Base-by-base conservation (phyloP, 1,284 basidiomycete species). In the Ustilago esculenta region DNA sequence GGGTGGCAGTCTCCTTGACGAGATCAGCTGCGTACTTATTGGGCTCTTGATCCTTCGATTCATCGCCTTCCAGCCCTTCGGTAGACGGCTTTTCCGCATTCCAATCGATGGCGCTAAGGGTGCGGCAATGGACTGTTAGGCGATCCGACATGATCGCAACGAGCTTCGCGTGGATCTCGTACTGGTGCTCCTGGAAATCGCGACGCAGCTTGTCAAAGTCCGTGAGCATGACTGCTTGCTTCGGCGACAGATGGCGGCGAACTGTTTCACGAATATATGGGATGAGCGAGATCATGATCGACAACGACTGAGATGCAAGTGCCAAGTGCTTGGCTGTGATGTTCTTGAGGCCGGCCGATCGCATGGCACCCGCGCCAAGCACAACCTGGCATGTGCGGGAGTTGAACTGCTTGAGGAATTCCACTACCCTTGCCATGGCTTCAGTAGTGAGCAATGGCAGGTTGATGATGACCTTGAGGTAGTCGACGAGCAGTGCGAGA, bases 61-160 rank as follows among this genome's bases (percentile, higher is more conserved):
- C 40, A 14, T 52, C 56, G 1, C 30, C 45, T 21, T 40, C 44
- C 17, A 39, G 24, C 1, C 15, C 41, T 2, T 55, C 55, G 2
- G 35, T 33, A 15, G 43, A 32, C 11, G 45, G 21, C 21, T 58
- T 48, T 35, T 59, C 66, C n/a, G 60, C 72, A 18, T 68, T 67
- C 74, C 74, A 76, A 29, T 77, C 72, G 29, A 66, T 51, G 12
- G 40, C 35, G 84, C 89, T 88, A 51, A 94, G 85, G 23, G 88
- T 85, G 78, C 88, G 89, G 80, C 92, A 90, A 82, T 98, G 95
- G 1, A 91, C 89, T 63, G 86, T 88, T 42, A 98, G 85, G 46
- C 95, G 88, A 84, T 98, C 95, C 48, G 93, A 90, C 96, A 99
- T 98, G 83, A 98, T 99, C 32, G 94, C 91, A 46, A 98, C 90